Evolutionary conservation across 2,329 filamentous ascomycete genomes (phyloP).

Genomic region (Phyllosticta citriasiana): DNA sequence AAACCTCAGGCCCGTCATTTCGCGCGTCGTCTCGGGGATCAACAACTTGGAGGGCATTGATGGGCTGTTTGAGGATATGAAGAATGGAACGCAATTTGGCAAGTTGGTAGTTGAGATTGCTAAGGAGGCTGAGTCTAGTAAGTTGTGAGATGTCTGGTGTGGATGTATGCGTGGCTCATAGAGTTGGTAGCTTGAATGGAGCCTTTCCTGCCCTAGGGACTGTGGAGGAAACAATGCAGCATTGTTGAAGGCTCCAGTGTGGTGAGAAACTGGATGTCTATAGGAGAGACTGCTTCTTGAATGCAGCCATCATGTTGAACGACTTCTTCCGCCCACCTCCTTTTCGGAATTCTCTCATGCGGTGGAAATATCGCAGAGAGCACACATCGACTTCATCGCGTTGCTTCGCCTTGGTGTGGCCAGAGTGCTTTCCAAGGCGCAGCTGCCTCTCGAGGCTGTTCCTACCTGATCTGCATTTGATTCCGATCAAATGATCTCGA

Average conservation of each 20-base stretch:
- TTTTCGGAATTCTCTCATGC: not conserved
- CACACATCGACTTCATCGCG: too few species aligned
- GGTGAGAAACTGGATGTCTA: too few species aligned
- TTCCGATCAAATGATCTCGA: too few species aligned
- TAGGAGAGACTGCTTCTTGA: too few species aligned
- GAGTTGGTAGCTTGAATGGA: not conserved
- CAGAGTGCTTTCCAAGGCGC: too few species aligned
- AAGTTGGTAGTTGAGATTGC: constrained; percentile 59
- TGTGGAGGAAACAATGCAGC: too few species aligned
- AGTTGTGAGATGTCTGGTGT: constrained; percentile 17
- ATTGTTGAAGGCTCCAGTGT: too few species aligned
- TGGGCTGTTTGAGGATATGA: constrained; percentile 78
- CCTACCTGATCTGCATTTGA: too few species aligned
- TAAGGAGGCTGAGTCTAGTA: constrained; percentile 18
- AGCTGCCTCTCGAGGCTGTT: too few species aligned
- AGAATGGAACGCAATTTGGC: constrained; percentile 75
- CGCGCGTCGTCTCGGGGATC: constrained; percentile 60
- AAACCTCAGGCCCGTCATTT: constrained; percentile 68
- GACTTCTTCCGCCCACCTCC: not conserved
- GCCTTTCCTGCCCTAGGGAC: too few species aligned
- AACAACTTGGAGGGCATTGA: constrained; percentile 73
- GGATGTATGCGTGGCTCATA: not conserved
- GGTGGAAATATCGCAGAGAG: too few species aligned
- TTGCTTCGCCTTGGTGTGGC: too few species aligned
- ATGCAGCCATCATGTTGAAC: not conserved